These are phyloP conservation scores for Amylostereum chailletii DNA, from an alignment of 1,284 basidiomycete species.

Conservation along the genomic window DNA sequence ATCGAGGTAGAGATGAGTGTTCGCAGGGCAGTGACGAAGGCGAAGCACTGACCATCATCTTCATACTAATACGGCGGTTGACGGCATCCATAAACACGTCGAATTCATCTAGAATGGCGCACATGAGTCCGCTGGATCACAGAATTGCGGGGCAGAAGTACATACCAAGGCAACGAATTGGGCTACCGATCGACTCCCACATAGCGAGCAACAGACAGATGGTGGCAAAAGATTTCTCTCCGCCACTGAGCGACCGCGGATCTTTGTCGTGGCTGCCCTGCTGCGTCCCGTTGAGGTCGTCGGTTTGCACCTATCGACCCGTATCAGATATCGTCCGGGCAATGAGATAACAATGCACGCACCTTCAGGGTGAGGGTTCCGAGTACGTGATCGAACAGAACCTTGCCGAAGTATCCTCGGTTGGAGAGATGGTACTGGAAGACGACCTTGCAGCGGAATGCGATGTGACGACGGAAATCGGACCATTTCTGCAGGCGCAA, in stretches of 20 bases:
- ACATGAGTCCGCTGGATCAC: neutral
- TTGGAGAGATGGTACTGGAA: constrained; percentile 80
- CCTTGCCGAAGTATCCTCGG: constrained; percentile 81
- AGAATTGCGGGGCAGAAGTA: constrained; percentile 16
- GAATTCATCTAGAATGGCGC: constrained; percentile 58
- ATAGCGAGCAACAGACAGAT: constrained; percentile 88
- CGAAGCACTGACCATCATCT: constrained; percentile 68
- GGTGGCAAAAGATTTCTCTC: constrained; percentile 96
- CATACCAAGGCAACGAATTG: constrained; percentile 86
- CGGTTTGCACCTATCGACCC: constrained; percentile 56
- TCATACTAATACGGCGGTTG: constrained; percentile 86
- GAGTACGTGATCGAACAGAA: constrained; percentile 75
- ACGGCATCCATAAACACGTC: constrained; percentile 96
- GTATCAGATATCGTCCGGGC: neutral
- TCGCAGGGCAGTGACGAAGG: neutral
- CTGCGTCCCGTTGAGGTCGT: constrained; percentile 63
- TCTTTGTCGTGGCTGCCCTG: constrained; percentile 57
- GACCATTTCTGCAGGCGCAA: constrained; percentile 74
- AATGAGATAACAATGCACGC: constrained; percentile 10
- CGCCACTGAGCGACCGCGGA: constrained; percentile 79
- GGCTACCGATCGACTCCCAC: constrained; percentile 94
- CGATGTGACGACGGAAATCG: constrained; percentile 80
- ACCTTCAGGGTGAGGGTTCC: constrained; percentile 67
- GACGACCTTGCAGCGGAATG: constrained; percentile 75
- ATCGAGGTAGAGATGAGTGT: constrained; percentile 5